These are phyloP conservation scores for Kalaharituber pfeilii DNA, from an alignment of 2,329 filamentous ascomycete genomes.

Conservation along the genomic window DNA sequence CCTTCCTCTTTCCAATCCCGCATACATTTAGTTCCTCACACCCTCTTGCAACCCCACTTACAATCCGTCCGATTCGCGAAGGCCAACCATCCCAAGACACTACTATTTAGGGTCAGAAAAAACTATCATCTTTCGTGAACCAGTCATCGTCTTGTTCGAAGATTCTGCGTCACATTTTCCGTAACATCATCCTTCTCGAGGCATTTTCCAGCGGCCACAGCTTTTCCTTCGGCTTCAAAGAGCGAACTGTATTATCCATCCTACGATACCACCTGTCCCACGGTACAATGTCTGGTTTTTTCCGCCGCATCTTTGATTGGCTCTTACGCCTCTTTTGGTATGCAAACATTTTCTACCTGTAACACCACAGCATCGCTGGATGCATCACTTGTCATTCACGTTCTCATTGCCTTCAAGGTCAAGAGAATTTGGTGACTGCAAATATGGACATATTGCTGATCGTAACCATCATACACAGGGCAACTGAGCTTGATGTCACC, in stretches of 20 bases:
- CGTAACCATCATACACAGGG: constrained; percentile 43
- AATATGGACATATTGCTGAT: too few species aligned
- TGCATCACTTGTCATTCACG: too few species aligned
- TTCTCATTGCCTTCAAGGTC: too few species aligned
- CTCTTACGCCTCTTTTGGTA: constrained; percentile 94
- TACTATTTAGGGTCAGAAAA: not conserved
- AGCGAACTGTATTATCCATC: not conserved
- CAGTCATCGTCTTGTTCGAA: not conserved
- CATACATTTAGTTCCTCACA: constrained; percentile 3
- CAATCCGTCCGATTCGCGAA: not conserved
- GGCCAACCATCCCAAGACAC: constrained; percentile 6
- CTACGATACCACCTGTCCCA: constrained; percentile 16
- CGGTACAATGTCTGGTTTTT: constrained; percentile 66
- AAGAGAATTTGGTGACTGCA: too few species aligned
- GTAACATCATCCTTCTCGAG: constrained; percentile 2
- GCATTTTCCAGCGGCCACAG: constrained; percentile 9
- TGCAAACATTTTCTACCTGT: constrained; percentile 27
- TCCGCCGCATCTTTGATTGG: constrained; percentile 96
- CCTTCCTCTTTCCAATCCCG: constrained; percentile 3
- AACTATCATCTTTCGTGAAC: not conserved
- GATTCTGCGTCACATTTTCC: constrained; percentile 2
- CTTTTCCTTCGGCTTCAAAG: not conserved
- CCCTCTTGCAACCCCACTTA: constrained; percentile 1
- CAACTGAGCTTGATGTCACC: constrained; percentile 98
- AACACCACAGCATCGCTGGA: not conserved